Conservation (phyloP, 1,284 basidiomycete species). For the Mycosarcoma mackinlayi region DNA sequence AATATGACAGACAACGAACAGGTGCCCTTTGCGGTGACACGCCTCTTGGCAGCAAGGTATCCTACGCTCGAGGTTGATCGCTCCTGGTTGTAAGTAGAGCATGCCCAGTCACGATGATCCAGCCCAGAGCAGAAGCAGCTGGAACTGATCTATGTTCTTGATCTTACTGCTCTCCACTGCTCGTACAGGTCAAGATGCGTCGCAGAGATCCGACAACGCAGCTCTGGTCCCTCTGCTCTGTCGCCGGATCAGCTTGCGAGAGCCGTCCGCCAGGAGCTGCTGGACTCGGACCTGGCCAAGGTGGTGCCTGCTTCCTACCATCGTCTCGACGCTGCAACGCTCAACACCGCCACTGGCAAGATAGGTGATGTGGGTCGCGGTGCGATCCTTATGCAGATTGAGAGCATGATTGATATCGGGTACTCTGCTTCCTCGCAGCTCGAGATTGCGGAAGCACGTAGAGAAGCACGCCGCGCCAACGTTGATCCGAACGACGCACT, state of each 20-base stretch:
- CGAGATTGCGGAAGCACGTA: conserved; percentile 44
- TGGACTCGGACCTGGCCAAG: conserved; percentile 28
- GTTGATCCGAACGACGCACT: conserved; percentile 28
- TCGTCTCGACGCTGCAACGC: background rate
- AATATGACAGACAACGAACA: conserved; percentile 5
- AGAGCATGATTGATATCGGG: conserved; percentile 47
- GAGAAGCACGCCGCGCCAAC: conserved; percentile 30
- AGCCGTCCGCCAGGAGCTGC: conserved; percentile 32
- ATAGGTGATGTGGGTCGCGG: conserved; percentile 18
- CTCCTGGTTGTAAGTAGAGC: conserved; percentile 29
- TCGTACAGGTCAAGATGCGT: conserved; percentile 11
- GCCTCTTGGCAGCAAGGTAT: conserved; percentile 40
- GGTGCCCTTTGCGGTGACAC: conserved; percentile 27
- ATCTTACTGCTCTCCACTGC: background rate
- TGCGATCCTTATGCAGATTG: conserved; percentile 36
- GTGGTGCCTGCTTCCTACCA: conserved; percentile 14
- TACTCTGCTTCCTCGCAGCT: conserved; percentile 36
- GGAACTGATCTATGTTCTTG: background rate
- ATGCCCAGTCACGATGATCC: too few relatives aligned
- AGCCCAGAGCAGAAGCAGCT: too few relatives aligned
- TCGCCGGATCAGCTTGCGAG: conserved; percentile 34
- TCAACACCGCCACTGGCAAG: conserved; percentile 6
- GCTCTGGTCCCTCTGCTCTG: background rate
- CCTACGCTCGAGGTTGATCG: conserved; percentile 32
- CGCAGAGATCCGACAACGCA: conserved; percentile 5